Evolutionary conservation across 2,329 filamentous ascomycete species (phyloP).

Genomic region (Neofusicoccum umdonicola): DNA sequence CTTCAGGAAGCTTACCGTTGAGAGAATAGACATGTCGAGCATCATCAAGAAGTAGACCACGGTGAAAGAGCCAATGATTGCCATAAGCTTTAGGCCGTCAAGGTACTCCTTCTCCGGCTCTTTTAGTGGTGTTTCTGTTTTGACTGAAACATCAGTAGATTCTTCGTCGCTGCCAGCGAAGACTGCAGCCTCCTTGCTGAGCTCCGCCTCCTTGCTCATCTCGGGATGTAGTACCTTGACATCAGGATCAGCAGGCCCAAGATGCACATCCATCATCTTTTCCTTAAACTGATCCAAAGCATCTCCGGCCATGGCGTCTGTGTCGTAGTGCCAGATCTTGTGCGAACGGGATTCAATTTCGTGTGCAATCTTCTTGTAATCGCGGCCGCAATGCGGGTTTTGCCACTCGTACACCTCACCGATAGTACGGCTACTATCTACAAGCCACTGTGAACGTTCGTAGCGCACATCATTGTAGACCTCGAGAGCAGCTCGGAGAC

Average conservation of each 20-base stretch:
- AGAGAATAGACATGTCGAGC: conserved; percentile 28
- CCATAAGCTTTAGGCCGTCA: conserved; percentile 13
- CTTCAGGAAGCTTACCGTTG: conserved; percentile 22
- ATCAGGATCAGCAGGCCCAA: too few species aligned
- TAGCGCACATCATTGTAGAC: conserved; percentile 20
- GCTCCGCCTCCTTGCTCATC: too few species aligned
- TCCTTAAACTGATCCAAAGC: neutral
- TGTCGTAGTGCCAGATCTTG: conserved; percentile 22
- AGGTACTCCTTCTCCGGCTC: neutral
- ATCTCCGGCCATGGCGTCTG: conserved; percentile 18
- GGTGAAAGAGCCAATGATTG: conserved; percentile 22
- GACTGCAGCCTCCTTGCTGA: too few species aligned
- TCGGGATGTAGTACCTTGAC: too few species aligned
- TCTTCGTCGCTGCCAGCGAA: too few species aligned
- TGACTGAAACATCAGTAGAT: too few species aligned
- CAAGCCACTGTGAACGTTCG: conserved; percentile 16
- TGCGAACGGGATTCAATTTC: conserved; percentile 18
- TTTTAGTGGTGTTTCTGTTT: too few species aligned
- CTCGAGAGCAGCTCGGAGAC: conserved; percentile 14
- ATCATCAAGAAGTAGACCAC: conserved; percentile 24
- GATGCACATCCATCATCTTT: neutral
- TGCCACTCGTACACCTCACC: conserved; percentile 20
- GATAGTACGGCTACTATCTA: conserved; percentile 17
- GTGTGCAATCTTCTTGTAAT: neutral
- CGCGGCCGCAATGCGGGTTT: too few species aligned